phyloP scores from a whole-genome alignment of 225 moss, liverwort and hornwort genomes.

The Climacium dendroides region DNA sequence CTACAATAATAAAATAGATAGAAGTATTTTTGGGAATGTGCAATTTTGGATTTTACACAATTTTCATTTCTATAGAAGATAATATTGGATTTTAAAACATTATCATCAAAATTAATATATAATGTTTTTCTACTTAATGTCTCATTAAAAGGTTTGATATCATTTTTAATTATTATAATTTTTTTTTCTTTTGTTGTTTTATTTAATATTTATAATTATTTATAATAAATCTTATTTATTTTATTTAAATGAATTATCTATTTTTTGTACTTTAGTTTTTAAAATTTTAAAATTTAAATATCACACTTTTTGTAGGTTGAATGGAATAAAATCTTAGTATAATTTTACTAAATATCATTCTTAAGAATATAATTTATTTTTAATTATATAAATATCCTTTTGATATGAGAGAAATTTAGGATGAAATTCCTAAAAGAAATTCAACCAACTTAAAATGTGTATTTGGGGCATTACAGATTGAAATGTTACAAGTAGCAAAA shows the following conservation, averaged over 20 bases:
- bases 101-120: neutral
- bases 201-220: neutral
- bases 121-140: neutral
- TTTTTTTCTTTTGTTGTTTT: accelerated
- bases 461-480: conserved; percentile 19
- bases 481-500: conserved; percentile 47
- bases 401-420: neutral
- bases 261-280: too few species aligned
- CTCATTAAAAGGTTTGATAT: neutral
- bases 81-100: neutral
- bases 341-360: neutral
- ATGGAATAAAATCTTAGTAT: neutral
- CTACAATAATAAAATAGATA: too few species aligned
- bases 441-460: too few species aligned
- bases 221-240: accelerated
- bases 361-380: neutral
- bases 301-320: neutral
- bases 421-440: too few species aligned
- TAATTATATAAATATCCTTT: too few species aligned
- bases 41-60: neutral
- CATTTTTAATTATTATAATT: neutral
- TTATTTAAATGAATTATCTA: neutral
- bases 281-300: neutral
- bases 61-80: neutral
- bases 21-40: neutral